Conservation (phyloP, 2,329 filamentous ascomycete genomes). For the Aschersonia sp. region DNA sequence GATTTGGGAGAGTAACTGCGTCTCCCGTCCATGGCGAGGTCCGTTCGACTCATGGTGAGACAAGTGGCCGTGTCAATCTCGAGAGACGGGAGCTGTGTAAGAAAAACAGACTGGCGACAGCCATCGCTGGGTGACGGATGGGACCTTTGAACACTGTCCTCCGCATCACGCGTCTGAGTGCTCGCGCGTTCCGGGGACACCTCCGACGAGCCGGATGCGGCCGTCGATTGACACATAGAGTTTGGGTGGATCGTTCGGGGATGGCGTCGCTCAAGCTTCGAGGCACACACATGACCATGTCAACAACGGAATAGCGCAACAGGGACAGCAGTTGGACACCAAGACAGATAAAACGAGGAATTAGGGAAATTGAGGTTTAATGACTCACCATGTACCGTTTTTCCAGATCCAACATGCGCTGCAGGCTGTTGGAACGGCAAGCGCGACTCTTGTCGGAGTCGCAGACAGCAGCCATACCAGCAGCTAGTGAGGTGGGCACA, state of each 20-base stretch:
- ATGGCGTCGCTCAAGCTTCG: constrained; percentile 9
- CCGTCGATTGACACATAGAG: background rate
- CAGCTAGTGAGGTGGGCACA: background rate
- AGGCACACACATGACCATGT: background rate
- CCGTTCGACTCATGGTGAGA: constrained; percentile 2
- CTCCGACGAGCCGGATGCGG: background rate
- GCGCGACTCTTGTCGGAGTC: constrained; percentile 6
- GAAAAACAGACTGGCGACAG: constrained; percentile 3
- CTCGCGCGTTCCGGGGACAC: constrained; percentile 3
- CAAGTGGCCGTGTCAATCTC: constrained; percentile 6
- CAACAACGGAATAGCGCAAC: background rate
- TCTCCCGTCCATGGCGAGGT: constrained; percentile 3
- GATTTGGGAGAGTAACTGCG: constrained; percentile 1
- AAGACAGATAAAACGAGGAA: background rate
- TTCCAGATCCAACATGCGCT: constrained; percentile 46
- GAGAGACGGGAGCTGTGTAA: constrained; percentile 4
- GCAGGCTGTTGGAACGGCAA: constrained; percentile 31
- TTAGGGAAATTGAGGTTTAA: background rate
- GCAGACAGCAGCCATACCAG: background rate
- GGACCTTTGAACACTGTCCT: constrained; percentile 2
- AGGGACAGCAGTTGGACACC: background rate
- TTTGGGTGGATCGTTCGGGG: constrained; percentile 1
- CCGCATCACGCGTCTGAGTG: constrained; percentile 5
- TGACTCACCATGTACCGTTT: constrained; percentile 39
- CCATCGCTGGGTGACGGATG: background rate